These are phyloP conservation scores for Cystoderma amianthinum DNA, from an alignment of 768 basidiomycete species.

Conservation along the genomic window DNA sequence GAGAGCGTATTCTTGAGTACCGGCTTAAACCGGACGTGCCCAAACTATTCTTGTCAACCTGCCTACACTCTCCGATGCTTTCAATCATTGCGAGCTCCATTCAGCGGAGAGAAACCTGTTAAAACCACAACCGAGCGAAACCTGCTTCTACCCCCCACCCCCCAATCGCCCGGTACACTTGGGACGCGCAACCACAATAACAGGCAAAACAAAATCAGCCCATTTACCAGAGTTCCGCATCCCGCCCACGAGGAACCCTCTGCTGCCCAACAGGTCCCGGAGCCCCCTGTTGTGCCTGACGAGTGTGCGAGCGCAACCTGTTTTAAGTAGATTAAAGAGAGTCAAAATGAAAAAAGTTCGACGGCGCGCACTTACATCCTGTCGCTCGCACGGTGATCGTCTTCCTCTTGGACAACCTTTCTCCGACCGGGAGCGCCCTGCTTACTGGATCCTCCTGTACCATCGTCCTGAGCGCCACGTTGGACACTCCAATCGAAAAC, in stretches of 20 bases:
- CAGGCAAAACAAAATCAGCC: constrained; percentile 13
- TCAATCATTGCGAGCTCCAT: constrained; percentile 7
- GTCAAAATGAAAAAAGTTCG: constrained; percentile 8
- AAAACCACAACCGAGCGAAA: constrained; percentile 25
- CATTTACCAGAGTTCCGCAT: constrained; percentile 52
- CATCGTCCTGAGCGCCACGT: constrained; percentile 64
- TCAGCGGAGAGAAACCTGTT: constrained; percentile 8
- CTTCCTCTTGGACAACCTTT: constrained; percentile 82
- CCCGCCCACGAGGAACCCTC: constrained; percentile 36
- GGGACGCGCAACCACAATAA: constrained; percentile 32
- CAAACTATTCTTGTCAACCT: constrained; percentile 23
- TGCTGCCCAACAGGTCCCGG: constrained; percentile 43
- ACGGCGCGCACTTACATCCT: constrained; percentile 57
- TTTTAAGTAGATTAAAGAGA: constrained; percentile 9
- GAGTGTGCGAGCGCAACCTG: constrained; percentile 85
- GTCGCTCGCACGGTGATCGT: constrained; percentile 76
- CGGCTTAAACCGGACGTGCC: constrained; percentile 33
- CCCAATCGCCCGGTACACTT: constrained; percentile 39
- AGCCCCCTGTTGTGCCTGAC: constrained; percentile 65
- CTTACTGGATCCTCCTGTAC: constrained; percentile 48
- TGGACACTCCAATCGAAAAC: constrained; percentile 99
- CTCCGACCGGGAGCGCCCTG: constrained; percentile 59
- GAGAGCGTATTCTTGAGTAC: constrained; percentile 17
- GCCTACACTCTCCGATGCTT: constrained; percentile 17
- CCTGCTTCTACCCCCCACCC: constrained; percentile 39